Evolutionary conservation across 2,329 filamentous ascomycete genomes (phyloP), one percentile per base, ranked within the genome.

Genomic region (Fusarium sp.): DNA sequence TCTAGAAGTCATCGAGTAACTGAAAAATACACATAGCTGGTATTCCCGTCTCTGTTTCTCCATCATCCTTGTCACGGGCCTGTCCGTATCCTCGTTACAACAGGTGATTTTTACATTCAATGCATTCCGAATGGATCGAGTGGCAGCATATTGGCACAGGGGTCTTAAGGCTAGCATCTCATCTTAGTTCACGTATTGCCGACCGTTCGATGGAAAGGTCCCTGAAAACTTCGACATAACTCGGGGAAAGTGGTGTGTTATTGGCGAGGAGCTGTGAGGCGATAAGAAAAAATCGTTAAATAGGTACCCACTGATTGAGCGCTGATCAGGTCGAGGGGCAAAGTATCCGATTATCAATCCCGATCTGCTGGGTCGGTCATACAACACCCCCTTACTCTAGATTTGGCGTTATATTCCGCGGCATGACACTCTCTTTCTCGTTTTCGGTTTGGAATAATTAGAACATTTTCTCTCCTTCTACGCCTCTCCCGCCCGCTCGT

Each of bases 21-120:
- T 38, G 16, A 50, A 38, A 45, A 53, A 31, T 50, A 53, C 28
- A 57, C 20, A 40, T 33, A 46, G 26, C 11, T 12, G 18, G 30
- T 33, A 44, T 51, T 57, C 37, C 46, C 44, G 42, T 34, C 51
- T 41, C 16, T 40, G 40, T 46, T 26, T 52, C 20, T 60, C 28
- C 37, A 47, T 20, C 28, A 54, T 58, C 67, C 71, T 56, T 74
- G 62, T 41, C 52, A 8, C 28, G 45, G 33, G 30, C 45, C 60
- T 64, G 57, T 69, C 62, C 67, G 62, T 45, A 40, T 36, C 36
- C 55, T 40, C 33, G 41, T 71, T 62, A 61, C 46, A 67, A 74
- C 72, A 71, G 62, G 58, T 69, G 66, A 74, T 65, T 62, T 47
- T 74, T 67, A 73, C 69, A 67, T 69, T 69, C 36, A 57, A 52